A percentile compares a stretch with the other conserved stretches of the same genome.
Conservation (phyloP, 345 rosid genomes). For the Combretum micranthum region DNA sequence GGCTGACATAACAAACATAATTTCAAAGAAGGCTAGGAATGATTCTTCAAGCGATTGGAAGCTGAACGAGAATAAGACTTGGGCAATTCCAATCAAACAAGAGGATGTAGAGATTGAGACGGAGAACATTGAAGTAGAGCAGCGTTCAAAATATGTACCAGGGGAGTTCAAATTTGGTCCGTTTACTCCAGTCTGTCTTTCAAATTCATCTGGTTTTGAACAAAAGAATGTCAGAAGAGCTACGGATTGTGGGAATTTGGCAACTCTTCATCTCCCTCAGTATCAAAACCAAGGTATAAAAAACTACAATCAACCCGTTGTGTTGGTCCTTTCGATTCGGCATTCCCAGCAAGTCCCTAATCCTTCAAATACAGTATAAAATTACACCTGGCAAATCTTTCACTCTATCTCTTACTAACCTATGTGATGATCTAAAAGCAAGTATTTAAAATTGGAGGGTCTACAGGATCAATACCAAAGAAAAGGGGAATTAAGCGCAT, state of each 20-base stretch:
- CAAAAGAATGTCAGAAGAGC: conserved; percentile 21
- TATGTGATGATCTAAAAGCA: too few relatives aligned
- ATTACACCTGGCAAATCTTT: too few relatives aligned
- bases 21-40: conserved; percentile 35
- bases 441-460: too few relatives aligned
- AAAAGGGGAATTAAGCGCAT: too few relatives aligned
- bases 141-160: conserved; percentile 18
- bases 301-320: too few relatives aligned
- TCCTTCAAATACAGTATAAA: too few relatives aligned
- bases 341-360: too few relatives aligned
- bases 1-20: conserved; percentile 45
- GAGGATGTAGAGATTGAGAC: conserved; percentile 12
- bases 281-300: conserved; percentile 59
- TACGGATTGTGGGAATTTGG: conserved; percentile 41
- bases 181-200: conserved; percentile 29
- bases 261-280: conserved; percentile 42
- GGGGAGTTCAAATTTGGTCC: conserved; percentile 51
- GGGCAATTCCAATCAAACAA: conserved; percentile 12
- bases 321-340: too few relatives aligned
- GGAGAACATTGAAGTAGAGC: conserved; percentile 17
- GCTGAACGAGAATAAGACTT: conserved; percentile 23
- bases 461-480: too few relatives aligned
- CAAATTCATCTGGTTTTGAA: conserved; percentile 10
- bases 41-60: conserved; percentile 21
- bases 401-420: too few relatives aligned